Evolutionary conservation across 2,329 filamentous ascomycete species (phyloP), one percentile per base, ranked within the genome.

Genomic region (Phialocephala sp.): DNA sequence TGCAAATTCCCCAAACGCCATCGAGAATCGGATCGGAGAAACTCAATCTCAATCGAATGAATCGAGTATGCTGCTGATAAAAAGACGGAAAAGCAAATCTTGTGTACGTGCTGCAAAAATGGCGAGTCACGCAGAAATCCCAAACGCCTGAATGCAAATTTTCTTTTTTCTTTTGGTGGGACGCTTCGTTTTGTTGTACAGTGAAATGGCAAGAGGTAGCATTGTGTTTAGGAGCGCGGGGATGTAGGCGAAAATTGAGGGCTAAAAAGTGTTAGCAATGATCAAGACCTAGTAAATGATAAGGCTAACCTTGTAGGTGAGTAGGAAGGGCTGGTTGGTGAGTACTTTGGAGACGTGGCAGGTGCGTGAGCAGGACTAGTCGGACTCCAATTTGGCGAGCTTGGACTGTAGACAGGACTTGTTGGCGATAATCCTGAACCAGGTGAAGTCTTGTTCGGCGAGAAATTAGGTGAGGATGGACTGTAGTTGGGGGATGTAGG

Each of bases 261-360:
- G 66, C 71, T 74, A 43, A 1, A 22, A 37, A 24, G 22, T 59
- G 35, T 65, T 55, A 65, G 59, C 41, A 24, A n/a, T 27, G 20
- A 20, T 45, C 27, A 43, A 2, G 9, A 27, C 3, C 11, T 18
- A 14, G n/a, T 9, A 36, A 15, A 45, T 35, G 18, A 32, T 18
- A 11, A 6, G 43, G 27, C 41, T 35, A 58, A 64, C 57, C 60
- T 63, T 45, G 59, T 66, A 8, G 64, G 58, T 20, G 60, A 63
- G 39, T 63, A 60, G 35, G 59, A 59, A 18, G 58, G 60, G 55
- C 60, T 63, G 47, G 72, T 73, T 35, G 72, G 72, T 37, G 72
- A 75, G 45, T 70, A 71, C 68, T 80, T 80, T 3, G 82, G 82
- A 55, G 81, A 82, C 20, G 73, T 73, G 59, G 63, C 65, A 15